These are phyloP conservation scores for Theobroma grandiflorum DNA, from an alignment of 441 rosid species.

Conservation along the genomic window DNA sequence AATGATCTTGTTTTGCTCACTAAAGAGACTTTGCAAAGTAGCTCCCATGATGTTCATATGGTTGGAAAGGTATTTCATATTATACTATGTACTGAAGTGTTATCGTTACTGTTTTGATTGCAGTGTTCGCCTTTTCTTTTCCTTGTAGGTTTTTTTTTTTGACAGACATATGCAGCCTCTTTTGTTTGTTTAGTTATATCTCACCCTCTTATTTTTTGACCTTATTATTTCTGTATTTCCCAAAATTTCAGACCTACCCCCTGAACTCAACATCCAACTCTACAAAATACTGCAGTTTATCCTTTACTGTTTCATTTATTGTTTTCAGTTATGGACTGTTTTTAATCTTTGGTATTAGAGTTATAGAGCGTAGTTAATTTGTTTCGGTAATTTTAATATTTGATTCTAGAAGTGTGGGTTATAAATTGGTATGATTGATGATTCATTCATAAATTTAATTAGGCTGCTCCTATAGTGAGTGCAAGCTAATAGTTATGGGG, in stretches of 20 bases:
- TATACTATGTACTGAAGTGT: neutral
- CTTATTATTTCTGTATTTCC: neutral
- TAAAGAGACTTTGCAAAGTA: conserved; percentile 73
- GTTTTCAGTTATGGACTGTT: neutral
- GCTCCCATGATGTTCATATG: conserved; percentile 69
- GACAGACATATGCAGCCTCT: neutral
- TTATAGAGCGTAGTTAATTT: neutral
- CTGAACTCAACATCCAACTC: conserved; percentile 14
- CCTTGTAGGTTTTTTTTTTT: neutral
- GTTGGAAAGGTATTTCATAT: conserved; percentile 81
- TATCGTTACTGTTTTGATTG: neutral
- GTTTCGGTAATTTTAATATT: neutral
- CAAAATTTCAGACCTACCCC: neutral
- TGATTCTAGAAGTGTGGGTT: neutral
- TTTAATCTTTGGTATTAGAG: neutral
- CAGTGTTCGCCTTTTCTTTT: neutral
- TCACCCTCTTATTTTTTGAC: neutral
- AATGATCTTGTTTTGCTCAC: conserved; percentile 96
- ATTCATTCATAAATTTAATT: neutral
- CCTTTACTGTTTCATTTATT: neutral
- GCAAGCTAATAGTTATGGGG: neutral
- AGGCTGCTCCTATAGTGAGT: neutral
- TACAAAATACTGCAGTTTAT: neutral
- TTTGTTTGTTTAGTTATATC: neutral
- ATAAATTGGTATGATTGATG: neutral